A percentile compares a stretch with the other conserved stretches of the same genome.
These are phyloP conservation scores for Coffea canephora DNA, from an alignment of 257 asterid genomes.

Conservation along the genomic window DNA sequence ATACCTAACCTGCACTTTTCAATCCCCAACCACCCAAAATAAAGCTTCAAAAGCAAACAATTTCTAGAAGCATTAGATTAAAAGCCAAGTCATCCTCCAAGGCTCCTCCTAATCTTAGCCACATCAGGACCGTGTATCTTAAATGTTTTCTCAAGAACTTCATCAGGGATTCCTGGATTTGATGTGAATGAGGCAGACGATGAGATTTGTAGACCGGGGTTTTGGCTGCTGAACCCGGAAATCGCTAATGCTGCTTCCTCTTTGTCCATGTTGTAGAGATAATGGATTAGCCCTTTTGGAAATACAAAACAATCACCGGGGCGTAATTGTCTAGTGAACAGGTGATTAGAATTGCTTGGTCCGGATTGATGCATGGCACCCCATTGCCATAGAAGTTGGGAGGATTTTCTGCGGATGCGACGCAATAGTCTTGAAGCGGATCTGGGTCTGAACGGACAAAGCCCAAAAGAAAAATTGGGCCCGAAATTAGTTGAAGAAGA, in stretches of 20 bases:
- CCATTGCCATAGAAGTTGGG: conserved; percentile 31
- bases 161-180: conserved; percentile 30
- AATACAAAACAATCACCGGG: conserved; percentile 60
- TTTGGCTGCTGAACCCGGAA: conserved; percentile 61
- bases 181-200: conserved; percentile 32
- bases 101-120: conserved; percentile 36
- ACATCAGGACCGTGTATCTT: conserved; percentile 42
- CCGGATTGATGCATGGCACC: conserved; percentile 55
- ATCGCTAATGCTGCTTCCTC: conserved; percentile 31
- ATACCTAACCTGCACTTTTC: not conserved
- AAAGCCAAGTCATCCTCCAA: conserved; percentile 36
- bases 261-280: conserved; percentile 38
- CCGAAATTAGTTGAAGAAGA: conserved; percentile 23
- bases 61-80: not conserved
- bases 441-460: conserved; percentile 40
- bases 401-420: conserved; percentile 32
- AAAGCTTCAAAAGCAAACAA: conserved; percentile 6
- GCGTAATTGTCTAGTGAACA: conserved; percentile 38
- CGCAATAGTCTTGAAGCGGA: conserved; percentile 58
- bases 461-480: conserved; percentile 19
- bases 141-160: conserved; percentile 40
- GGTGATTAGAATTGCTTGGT: conserved; percentile 24
- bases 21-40: conserved; percentile 11
- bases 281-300: conserved; percentile 51
- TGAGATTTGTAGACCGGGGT: conserved; percentile 49